These are phyloP conservation scores for Citrus australasica DNA, from an alignment of 345 rosid species.

Conservation along the genomic window DNA sequence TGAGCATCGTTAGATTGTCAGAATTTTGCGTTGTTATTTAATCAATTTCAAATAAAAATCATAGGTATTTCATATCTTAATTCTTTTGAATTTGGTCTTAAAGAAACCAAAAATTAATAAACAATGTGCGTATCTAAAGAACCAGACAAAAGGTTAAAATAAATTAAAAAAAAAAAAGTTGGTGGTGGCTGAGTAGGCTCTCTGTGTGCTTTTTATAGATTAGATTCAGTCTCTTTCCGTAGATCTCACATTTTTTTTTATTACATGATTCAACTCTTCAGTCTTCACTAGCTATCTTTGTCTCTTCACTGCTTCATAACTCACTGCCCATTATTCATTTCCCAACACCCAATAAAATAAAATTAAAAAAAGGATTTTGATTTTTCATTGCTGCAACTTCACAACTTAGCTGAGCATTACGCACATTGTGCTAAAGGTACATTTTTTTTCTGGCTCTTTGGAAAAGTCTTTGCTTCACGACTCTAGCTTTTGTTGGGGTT, in stretches of 20 bases:
- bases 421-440: not conserved
- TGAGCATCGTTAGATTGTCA: no score
- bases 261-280: not conserved
- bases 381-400: constrained; percentile 16
- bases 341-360: not conserved
- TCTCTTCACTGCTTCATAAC: not conserved
- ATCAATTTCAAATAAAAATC: no score
- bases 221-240: constrained; percentile 15
- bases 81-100: not conserved
- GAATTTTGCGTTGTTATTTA: no score
- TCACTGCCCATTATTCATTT: not conserved
- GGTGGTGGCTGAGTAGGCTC: constrained; percentile 6
- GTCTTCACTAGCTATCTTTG: not conserved
- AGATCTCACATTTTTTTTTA: not conserved
- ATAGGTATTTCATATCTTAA: not conserved
- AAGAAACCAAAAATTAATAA: not conserved
- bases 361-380: not conserved
- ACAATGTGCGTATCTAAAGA: not conserved
- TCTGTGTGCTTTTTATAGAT: not conserved
- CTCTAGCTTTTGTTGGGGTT: constrained; percentile 14
- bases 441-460: not conserved
- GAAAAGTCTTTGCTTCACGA: not conserved
- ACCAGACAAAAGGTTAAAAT: not conserved
- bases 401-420: not conserved
- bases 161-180: not conserved